Evolutionary conservation across 1,284 basidiomycete genomes (phyloP), one percentile per base, ranked within the genome.

Genomic region (Sanghuangporus sanghuang): DNA sequence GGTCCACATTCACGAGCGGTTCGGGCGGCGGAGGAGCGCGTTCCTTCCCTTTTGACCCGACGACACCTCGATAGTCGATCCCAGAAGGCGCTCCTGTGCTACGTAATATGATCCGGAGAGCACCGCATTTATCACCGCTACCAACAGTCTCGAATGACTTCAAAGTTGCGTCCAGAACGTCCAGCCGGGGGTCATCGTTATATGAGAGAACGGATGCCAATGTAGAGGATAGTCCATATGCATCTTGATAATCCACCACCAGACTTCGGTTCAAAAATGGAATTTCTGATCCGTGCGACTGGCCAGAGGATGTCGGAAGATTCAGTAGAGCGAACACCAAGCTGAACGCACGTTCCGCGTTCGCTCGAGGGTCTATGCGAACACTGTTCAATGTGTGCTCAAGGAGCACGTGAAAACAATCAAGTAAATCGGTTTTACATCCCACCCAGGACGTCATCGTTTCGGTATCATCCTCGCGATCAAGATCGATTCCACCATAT

Each of bases 201-300:
- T 75, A 72, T 0, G 77, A 75, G 8, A 88, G 72, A 11, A 79
- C 77, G 4, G 75, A 74, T 8, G 76, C 68, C 12, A 92, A 77
- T 1, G 79, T 79, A 36, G 70, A 73, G 8, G 80, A 78, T 11
- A 91, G 74, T 52, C 83, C 78, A 71, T 90, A 88, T 1, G 84
- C 77, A 49, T 85, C 78, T 63, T 90, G 85, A 71, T 90, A 90
- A 69, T 92, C 90, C 9, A 79, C 79, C 14, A 92, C 72, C 27
- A 92, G 77, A 12, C 87, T 71, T 16, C 81, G 82, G 68, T 89
- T 81, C 59, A 89, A 78, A 73, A 88, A 92, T 1, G 89, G 84
- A 7, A 78, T 83, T 3, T 71, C 71, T 12, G 71, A 64, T 3
- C 63, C 44, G 44, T 52, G 59, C 7, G 48, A 38, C 6, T 60